Evolutionary conservation across 2,329 filamentous ascomycete genomes (phyloP).

Genomic region (Lachnellula cervina): DNA sequence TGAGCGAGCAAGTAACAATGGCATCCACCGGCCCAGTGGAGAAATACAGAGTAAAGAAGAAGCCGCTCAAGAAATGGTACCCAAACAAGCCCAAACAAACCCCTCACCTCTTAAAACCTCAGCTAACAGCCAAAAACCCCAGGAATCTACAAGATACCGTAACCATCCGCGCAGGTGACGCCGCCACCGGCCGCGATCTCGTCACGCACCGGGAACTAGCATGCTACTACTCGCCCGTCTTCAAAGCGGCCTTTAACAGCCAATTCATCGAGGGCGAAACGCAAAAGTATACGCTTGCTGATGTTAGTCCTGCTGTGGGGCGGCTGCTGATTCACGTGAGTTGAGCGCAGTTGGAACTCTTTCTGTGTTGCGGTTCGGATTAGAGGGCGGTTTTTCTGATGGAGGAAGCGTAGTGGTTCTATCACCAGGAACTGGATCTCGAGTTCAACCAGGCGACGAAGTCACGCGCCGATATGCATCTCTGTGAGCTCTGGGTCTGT

Average conservation of each 20-base stretch:
- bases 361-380: background rate
- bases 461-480: background rate
- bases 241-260: slow-evolving; percentile 3
- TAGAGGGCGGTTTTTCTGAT: background rate
- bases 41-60: background rate
- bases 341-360: background rate
- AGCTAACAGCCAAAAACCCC: background rate
- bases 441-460: background rate
- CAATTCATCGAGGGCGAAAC: slow-evolving; percentile 2
- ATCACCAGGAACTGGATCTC: background rate
- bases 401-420: background rate
- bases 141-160: background rate
- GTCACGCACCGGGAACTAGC: background rate
- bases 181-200: background rate
- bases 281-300: slow-evolving; percentile 1
- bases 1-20: background rate
- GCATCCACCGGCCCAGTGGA: background rate
- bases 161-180: background rate
- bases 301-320: background rate
- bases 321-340: background rate
- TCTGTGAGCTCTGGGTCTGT: slow-evolving; percentile 6
- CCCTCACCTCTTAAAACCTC: background rate
- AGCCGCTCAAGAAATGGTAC: background rate
- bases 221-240: slow-evolving; percentile 2
- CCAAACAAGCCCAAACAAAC: background rate